A percentile compares a stretch with the other conserved stretches of the same genome.
Conservation (phyloP, 2,329 filamentous ascomycete genomes). For the Elsinoe ampelina region DNA sequence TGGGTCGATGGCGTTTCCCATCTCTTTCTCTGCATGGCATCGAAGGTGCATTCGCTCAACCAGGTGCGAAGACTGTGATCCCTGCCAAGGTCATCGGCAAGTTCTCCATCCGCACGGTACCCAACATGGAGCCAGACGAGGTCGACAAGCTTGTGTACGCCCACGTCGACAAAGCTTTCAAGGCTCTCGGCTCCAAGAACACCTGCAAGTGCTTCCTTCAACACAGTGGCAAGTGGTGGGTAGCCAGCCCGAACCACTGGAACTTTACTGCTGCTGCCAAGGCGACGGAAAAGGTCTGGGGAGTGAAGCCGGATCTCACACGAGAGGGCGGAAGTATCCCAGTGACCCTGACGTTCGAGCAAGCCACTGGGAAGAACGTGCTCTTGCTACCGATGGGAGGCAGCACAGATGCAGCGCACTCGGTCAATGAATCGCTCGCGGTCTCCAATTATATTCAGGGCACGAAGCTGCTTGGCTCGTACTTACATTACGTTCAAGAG, state of each 20-base stretch:
- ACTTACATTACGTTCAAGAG: slow-evolving; percentile 90
- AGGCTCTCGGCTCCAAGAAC: slow-evolving; percentile 87
- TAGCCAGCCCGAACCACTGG: slow-evolving; percentile 95
- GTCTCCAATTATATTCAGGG: slow-evolving; percentile 97
- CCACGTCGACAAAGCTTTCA: slow-evolving; percentile 75
- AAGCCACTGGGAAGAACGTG: slow-evolving; percentile 96
- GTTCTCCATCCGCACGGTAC: slow-evolving; percentile 95
- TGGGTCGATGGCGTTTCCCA: slow-evolving; percentile 92
- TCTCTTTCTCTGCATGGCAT: slow-evolving; percentile 90
- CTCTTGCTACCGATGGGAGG: slow-evolving; percentile 92
- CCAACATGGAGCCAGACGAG: slow-evolving; percentile 87
- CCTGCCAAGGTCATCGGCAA: slow-evolving; percentile 96
- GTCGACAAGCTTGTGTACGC: slow-evolving; percentile 80
- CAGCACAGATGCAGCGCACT: slow-evolving; percentile 92
- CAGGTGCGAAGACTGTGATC: slow-evolving; percentile 96
- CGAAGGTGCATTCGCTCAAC: slow-evolving; percentile 86
- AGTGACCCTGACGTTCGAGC: slow-evolving; percentile 92
- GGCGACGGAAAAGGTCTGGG: slow-evolving; percentile 93
- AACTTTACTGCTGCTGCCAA: slow-evolving; percentile 93
- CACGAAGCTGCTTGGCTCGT: slow-evolving; percentile 88
- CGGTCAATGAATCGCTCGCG: slow-evolving; percentile 97
- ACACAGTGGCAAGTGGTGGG: slow-evolving; percentile 98
- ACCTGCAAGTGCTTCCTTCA: slow-evolving; percentile 69
- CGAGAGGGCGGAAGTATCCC: slow-evolving; percentile 96
- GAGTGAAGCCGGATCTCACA: slow-evolving; percentile 87